These are phyloP conservation scores for Trichophaea hybrida DNA, from an alignment of 2,329 filamentous ascomycete species.

Conservation along the genomic window DNA sequence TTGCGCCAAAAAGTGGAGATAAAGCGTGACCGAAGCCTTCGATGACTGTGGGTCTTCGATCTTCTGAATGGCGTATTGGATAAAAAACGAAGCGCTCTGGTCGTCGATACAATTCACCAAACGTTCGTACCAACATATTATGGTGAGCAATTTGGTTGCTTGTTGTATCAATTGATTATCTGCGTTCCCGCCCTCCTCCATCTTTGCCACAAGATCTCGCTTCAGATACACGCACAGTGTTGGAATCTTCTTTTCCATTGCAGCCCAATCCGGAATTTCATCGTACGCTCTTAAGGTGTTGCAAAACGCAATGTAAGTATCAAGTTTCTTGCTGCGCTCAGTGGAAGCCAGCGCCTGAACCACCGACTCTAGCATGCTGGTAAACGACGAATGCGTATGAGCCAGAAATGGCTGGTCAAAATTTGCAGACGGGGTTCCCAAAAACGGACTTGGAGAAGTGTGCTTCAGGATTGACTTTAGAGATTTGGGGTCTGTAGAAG, in stretches of 20 bases:
- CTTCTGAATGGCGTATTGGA: conserved; percentile 64
- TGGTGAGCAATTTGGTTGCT: conserved; percentile 61
- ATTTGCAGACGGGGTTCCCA: background rate
- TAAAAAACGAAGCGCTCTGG: conserved; percentile 64
- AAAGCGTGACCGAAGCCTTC: conserved; percentile 63
- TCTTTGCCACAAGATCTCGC: conserved; percentile 57
- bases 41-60: conserved; percentile 54
- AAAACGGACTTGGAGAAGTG: conserved; percentile 5
- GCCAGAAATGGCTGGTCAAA: background rate
- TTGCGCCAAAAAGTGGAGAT: conserved; percentile 65
- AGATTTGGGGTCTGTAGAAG: conserved; percentile 33
- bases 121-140: conserved; percentile 60
- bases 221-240: conserved; percentile 69
- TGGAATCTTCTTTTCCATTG: conserved; percentile 60
- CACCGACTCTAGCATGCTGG: conserved; percentile 71
- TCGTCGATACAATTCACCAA: conserved; percentile 55
- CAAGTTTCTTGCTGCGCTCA: conserved; percentile 57
- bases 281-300: conserved; percentile 67
- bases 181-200: conserved; percentile 37
- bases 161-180: conserved; percentile 63
- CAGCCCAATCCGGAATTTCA: conserved; percentile 59
- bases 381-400: conserved; percentile 36
- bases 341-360: conserved; percentile 64
- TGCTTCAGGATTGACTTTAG: conserved; percentile 16
- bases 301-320: conserved; percentile 73